Evolutionary conservation across 805 yeast genomes (phyloP), one percentile per base, ranked within the genome.

Genomic region (Ogataea minuta): DNA sequence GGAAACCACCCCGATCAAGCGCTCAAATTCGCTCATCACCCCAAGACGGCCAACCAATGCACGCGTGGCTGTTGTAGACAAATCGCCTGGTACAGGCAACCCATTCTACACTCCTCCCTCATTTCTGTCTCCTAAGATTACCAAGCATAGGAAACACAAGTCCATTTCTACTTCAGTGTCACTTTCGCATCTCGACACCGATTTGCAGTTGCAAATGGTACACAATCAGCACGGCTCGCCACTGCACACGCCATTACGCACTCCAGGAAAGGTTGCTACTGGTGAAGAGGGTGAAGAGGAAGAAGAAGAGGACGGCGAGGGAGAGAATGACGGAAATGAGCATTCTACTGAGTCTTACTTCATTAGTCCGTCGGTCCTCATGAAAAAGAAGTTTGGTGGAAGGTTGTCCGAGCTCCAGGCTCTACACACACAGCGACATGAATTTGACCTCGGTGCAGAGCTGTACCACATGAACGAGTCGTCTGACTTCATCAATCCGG

Each of bases 41-140:
- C 58, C 59, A 14, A 41, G 56, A 31, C 39, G 56, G n/a, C 39
- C 46, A 6, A 37, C 41, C 25, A 40, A 43, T 15, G 33, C 31
- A 3, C 49, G 40, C 27, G 34, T 48, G 7, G 28, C 51, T 9
- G 14, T 42, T 12, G 47, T 53, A 13, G 57, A 59, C 29, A 62
- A 57, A 46, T 66, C 71, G 1, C 71, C 72, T 9, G 50, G 56
- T 12, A 48, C 50, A 32, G 68, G 68, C 6, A 73, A 72, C 47
- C 77, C 78, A 8, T 73, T 72, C 52, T 72, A 71, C 51, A 70
- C 72, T 2, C 76, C 74, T 3, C 64, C 69, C 1, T 48, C 69
- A 6, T 69, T 70, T 33, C 37, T 70, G 31, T 66, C 76, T 11
- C 77, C 78, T 7, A 63, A 61, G 41, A 54, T 61, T 31, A 39